Base-by-base conservation (phyloP, 768 basidiomycete species). In the Lactarius evosmus region DNA sequence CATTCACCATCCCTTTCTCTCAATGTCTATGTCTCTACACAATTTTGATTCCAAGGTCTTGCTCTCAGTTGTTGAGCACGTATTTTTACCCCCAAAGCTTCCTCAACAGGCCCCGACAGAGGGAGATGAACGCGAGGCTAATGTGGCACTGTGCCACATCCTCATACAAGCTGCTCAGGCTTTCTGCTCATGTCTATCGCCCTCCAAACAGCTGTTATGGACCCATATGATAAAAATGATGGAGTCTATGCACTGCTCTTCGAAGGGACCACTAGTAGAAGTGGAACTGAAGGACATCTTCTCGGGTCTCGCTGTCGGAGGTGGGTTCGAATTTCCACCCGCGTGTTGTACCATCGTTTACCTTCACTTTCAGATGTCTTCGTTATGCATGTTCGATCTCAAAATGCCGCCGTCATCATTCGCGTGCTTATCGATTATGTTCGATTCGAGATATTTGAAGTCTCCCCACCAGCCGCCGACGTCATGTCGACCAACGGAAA, bases 401-500 rank as follows among this genome's bases (percentile, higher is more conserved):
- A 63, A 11, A 63, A 63, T 19, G 62, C 56, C n/a, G 38, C 17
- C 17, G 22, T 63, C 11, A 6, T 63, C 7, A 32, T 63, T 19
- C 62, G 62, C 38, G 27, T n/a, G 3, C 57, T 25, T 22, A 9
- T 17, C 4, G 17, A 63, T 14, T 27, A 29, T 12, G 57, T 58
- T 53, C 62, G 38, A n/a, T 63, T 62, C 61, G 61, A 46, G 46
- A 46, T 46, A 0, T 85, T 84, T 60, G 79, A 83, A 67, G 72
- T 78, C 8, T 78, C 79, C 0, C 75, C 80, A 1, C 67, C 70
- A 32, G 66, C 74, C 1, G 69, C 67, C n/a, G 61, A 61, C 7
- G 76, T 84, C 17, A 78, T 80, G 71, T 69, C 63, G 2, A 58
- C 74, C 0, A 65, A 67, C 25, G 81, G 81, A 34, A 82, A 81